A percentile compares a stretch with the other conserved stretches of the same genome.
Conservation (phyloP, 345 rosid genomes). For the Turnera subulata region DNA sequence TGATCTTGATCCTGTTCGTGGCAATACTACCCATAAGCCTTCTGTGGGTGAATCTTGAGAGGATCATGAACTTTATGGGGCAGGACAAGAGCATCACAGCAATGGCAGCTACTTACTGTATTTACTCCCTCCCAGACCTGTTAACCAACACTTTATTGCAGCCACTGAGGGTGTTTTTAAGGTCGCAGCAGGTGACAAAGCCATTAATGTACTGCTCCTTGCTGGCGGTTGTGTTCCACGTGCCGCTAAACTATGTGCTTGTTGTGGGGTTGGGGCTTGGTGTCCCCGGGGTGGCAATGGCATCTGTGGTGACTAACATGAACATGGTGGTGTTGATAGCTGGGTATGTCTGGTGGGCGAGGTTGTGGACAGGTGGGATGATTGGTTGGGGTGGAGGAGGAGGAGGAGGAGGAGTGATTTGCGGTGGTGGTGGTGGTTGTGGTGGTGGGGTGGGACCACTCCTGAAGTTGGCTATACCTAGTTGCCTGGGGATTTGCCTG, state of each 20-base stretch:
- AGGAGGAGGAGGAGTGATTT: no score
- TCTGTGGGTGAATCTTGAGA: conserved; percentile 80
- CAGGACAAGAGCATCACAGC: conserved; percentile 80
- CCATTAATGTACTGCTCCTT: conserved; percentile 96
- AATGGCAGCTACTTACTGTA: conserved; percentile 74
- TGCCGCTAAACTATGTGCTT: conserved; percentile 66
- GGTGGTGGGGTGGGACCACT: conserved; percentile 67
- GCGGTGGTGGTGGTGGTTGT: conserved; percentile 35
- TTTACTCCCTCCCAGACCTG: conserved; percentile 91
- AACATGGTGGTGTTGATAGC: conserved; percentile 74
- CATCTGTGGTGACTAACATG: conserved; percentile 85
- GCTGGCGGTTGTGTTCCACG: conserved; percentile 70
- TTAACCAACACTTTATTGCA: conserved; percentile 78
- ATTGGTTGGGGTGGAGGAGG: conserved; percentile 51
- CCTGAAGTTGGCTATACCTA: conserved; percentile 82
- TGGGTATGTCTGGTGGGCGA: conserved; percentile 70
- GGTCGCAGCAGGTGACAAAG: conserved; percentile 87
- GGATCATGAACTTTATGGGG: conserved; percentile 79
- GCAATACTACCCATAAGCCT: conserved; percentile 75
- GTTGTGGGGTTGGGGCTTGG: conserved; percentile 62
- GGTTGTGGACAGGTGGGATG: conserved; percentile 42
- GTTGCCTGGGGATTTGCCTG: conserved; percentile 89
- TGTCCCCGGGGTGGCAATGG: conserved; percentile 93
- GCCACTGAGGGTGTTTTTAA: conserved; percentile 76
- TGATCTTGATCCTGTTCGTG: conserved; percentile 73